phyloP scores from a whole-genome alignment of 2,329 filamentous ascomycete species.

The Sclerotinia spermophila region DNA sequence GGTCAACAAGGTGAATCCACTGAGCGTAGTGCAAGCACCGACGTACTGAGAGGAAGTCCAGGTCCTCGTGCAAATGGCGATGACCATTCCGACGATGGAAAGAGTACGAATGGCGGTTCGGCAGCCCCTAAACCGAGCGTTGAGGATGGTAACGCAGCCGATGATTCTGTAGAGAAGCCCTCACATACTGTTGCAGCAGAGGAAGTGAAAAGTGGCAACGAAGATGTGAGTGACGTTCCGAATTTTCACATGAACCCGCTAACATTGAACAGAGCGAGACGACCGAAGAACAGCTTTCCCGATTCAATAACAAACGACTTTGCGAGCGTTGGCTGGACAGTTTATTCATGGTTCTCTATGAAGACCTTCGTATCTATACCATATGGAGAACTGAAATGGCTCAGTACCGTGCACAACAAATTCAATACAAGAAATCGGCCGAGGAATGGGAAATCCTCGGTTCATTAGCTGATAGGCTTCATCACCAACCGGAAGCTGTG shows the following conservation, averaged over 20 bases:
- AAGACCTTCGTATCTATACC: conserved; percentile 95
- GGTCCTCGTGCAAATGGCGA: conserved; percentile 48
- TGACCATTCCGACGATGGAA: conserved; percentile 36
- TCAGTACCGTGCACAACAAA: conserved; percentile 86
- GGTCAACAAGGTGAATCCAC: conserved; percentile 42
- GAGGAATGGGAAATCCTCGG: conserved; percentile 99
- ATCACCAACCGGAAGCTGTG: conserved; percentile 85
- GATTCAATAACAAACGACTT: conserved; percentile 93
- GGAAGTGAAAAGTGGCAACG: conserved; percentile 70
- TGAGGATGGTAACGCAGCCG: conserved; percentile 30
- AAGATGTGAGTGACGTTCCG: conserved; percentile 54
- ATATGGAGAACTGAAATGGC: conserved; percentile 99
- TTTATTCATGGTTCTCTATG: conserved; percentile 98
- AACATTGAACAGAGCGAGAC: conserved; percentile 50
- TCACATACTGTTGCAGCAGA: conserved; percentile 66
- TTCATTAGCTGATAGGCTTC: conserved; percentile 84
- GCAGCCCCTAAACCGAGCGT: conserved; percentile 28
- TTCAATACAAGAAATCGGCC: conserved; percentile 93
- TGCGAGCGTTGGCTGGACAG: conserved; percentile 98
- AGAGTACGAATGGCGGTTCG: conserved; percentile 35
- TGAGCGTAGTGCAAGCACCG: conserved; percentile 72
- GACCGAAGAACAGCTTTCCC: conserved; percentile 72
- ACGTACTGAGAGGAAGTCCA: conserved; percentile 70
- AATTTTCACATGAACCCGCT: conserved; percentile 30
- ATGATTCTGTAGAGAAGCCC: conserved; percentile 66